Evolutionary conservation across 257 asterid genomes (phyloP), one percentile per base, ranked within the genome.

Genomic region (Capsicum rhomboideum): DNA sequence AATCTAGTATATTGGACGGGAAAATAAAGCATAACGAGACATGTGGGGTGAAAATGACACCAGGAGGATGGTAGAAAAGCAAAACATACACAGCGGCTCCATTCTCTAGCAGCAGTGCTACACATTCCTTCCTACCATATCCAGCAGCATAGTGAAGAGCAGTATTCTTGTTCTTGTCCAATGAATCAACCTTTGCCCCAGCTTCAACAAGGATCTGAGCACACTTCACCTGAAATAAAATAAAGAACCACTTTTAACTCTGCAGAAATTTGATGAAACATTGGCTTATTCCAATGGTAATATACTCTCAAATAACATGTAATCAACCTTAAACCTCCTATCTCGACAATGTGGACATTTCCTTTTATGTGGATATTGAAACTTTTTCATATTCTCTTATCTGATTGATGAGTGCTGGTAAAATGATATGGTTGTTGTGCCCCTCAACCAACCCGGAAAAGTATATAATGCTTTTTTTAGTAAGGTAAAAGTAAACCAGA

Each of bases 71-170:
- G 40, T 13, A 75, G 61, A 78, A 59, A 34, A 26, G 50, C 52
- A 49, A 64, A 83, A 72, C 97, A 92, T 95, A 97, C 99, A 97
- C 99, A 44, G 99, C 99, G 31, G 99, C 99, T 6, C 99, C 99
- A 42, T 93, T 93, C 80, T 95, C 96, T 79, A 97, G 91, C 64
- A 97, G 91, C 83, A 97, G 98, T 83, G 94, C 97, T 26, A 97
- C 99, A 21, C 99, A 97, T 26, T 97, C 99, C 92, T 95, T 97
- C 85, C 95, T 90, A 78, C 99, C 99, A 85, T 97, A 97, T 64
- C 99, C 99, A 17, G 99, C 99, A 12, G 99, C 99, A 83, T 97
- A 97, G 84, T 97, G 99, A 71, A 97, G 99, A 77, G 99, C 97
- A 52, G 99, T 95, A 92, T 97, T 97, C 94, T 97, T 97, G 74